Conservation (phyloP, 257 asterid species). For the Solanum clarkiae region DNA sequence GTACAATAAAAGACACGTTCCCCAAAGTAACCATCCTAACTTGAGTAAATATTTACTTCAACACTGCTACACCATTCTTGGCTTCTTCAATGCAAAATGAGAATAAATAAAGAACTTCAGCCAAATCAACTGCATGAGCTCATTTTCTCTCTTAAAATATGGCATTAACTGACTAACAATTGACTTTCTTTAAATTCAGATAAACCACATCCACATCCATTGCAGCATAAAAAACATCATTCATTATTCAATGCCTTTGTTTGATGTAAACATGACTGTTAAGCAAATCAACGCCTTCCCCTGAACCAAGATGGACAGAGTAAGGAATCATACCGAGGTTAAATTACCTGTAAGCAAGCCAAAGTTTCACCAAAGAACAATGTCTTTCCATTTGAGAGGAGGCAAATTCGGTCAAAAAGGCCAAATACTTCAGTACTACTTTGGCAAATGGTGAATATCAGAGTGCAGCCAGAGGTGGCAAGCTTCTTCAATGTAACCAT, state of each 20-base stretch:
- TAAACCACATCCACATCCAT: background rate
- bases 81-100: background rate
- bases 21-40: background rate
- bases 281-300: background rate
- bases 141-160: background rate
- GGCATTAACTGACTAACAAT: background rate
- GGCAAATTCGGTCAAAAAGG: slow-evolving; percentile 94
- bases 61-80: background rate
- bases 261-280: background rate
- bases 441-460: slow-evolving; percentile 85
- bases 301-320: background rate
- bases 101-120: background rate
- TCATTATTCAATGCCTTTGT: background rate
- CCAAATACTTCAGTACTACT: slow-evolving; percentile 99
- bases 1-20: background rate
- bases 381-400: slow-evolving; percentile 95
- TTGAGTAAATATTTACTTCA: background rate
- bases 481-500: slow-evolving; percentile 98
- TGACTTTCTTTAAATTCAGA: background rate
- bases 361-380: slow-evolving; percentile 97
- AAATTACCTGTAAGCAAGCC: slow-evolving; percentile 90
- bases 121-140: background rate
- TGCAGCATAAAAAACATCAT: background rate
- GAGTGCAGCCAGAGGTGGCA: slow-evolving; percentile 83
- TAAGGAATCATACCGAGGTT: background rate